Evolutionary conservation across 176 grass and related monocot species (phyloP), one percentile per base, ranked within the genome.

Genomic region (Eleusine indica): DNA sequence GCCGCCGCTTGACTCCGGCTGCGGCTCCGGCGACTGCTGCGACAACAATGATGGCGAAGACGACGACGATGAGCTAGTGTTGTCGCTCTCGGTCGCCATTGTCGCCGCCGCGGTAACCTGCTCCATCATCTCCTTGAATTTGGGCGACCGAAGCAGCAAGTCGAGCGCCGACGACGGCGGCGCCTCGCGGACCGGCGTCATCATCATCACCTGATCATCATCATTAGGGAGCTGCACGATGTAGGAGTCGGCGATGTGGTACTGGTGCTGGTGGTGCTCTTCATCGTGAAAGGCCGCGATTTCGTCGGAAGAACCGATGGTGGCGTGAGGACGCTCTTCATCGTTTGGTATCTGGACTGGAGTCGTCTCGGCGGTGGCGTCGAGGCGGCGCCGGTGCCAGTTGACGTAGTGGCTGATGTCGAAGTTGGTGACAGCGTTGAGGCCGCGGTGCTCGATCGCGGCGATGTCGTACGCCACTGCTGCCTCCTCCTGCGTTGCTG

Each of bases 351-450:
- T 21, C 4, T 49, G 28, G 51, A 46, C 6, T 38, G 71, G 14
- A 48, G 8, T 7, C 47, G 3, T 7, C 15, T 29, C 5, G 6
- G 47, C 5, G 10, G 47, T 9, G 46, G 32, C 25, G 58, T 30
- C 17, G 60, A 74, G 17, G 61, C 48, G 38, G 11, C 43, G 76
- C 0, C 58, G 76, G 14, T 81, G 46, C 91, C 76, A 90, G 66
- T 71, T 83, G 28, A 90, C 65, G 70, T 97, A 97, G 21, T 86
- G 87, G 53, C 81, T 85, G 42, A 97, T 56, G 74, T 92, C 88
- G 25, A 97, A 97, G 90, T 94, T 97, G 37, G 92, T 97, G 57
- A 97, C 90, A 1, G 88, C 86, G 52, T 90, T 94, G 29, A 89
- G 86, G 18, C 94, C 92, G 2, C 90, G 83, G 60, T 94, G 79